phyloP scores from a whole-genome alignment of 2,329 filamentous ascomycete genomes.

The Colletotrichum sp. region DNA sequence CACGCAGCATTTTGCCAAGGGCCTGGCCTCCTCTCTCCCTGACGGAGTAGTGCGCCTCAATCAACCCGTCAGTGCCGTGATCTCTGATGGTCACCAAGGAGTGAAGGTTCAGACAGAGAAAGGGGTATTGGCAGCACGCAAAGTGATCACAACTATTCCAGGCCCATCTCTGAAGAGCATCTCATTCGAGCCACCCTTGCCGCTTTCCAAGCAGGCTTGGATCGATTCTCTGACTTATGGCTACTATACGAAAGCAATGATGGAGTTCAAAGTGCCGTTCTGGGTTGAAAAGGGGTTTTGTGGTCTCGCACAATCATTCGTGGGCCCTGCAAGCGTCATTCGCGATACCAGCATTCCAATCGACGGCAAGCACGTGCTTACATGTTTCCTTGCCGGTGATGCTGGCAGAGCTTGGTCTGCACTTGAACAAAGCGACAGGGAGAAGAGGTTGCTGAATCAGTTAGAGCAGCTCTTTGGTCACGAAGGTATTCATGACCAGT shows the following conservation, averaged over 20 bases:
- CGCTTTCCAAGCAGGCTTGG: constrained; percentile 38
- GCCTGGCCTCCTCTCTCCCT: constrained; percentile 39
- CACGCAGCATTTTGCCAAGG: constrained; percentile 44
- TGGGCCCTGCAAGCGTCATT: constrained; percentile 49
- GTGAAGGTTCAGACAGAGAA: constrained; percentile 20
- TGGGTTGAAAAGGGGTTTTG: constrained; percentile 43
- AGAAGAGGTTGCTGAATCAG: constrained; percentile 29
- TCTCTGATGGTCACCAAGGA: constrained; percentile 25
- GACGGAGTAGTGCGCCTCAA: constrained; percentile 30
- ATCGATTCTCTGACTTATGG: constrained; percentile 43
- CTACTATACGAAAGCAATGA: constrained; percentile 57
- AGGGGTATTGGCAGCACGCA: constrained; percentile 38
- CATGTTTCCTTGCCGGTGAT: constrained; percentile 45
- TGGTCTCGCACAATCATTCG: constrained; percentile 49
- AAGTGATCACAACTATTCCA: constrained; percentile 54
- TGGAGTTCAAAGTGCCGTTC: constrained; percentile 44
- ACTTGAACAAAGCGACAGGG: constrained; percentile 23
- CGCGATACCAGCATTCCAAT: constrained; percentile 44
- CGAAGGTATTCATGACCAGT: constrained; percentile 23
- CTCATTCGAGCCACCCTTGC: constrained; percentile 51
- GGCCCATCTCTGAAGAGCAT: constrained; percentile 51
- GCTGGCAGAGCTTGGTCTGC: constrained; percentile 36
- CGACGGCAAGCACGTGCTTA: constrained; percentile 36
- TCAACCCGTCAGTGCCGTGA: constrained; percentile 34
- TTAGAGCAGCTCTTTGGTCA: constrained; percentile 28